Evolutionary conservation across 768 basidiomycete genomes (phyloP).

Genomic region (Tricholoma matsutake): DNA sequence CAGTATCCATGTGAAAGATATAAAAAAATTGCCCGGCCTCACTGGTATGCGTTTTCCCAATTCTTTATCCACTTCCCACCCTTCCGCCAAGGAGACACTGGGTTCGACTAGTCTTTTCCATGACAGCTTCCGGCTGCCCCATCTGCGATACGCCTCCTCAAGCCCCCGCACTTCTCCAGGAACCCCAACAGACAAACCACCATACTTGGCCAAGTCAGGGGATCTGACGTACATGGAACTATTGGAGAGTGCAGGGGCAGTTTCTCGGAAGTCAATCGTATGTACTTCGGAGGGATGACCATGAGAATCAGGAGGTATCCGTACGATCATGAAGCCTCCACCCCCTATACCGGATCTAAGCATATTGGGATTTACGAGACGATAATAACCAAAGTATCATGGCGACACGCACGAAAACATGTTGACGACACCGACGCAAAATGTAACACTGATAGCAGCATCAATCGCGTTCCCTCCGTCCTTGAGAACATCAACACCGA

Average conservation of each 20-base stretch:
- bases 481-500: constrained; percentile 75
- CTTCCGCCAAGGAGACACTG: constrained; percentile 66
- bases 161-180: constrained; percentile 91
- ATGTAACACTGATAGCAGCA: constrained; percentile 72
- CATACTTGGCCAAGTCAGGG: constrained; percentile 53
- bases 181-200: constrained; percentile 85
- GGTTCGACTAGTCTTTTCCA: constrained; percentile 85
- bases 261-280: constrained; percentile 87
- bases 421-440: constrained; percentile 83
- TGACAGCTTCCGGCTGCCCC: constrained; percentile 60
- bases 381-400: not conserved
- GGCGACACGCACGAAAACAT: constrained; percentile 74
- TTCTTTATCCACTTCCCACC: constrained; percentile 79
- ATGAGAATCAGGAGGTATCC: constrained; percentile 53
- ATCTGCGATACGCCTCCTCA: constrained; percentile 75
- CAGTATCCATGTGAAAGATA: not conserved
- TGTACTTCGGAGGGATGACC: constrained; percentile 55
- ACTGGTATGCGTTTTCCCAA: constrained; percentile 72
- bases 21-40: constrained; percentile 18
- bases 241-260: constrained; percentile 71
- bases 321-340: constrained; percentile 83
- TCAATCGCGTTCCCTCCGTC: constrained; percentile 92
- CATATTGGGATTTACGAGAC: not conserved
- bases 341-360: constrained; percentile 77
- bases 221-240: constrained; percentile 70